Conservation (phyloP, 2,329 filamentous ascomycete species). For the Fusarium equiseti region DNA sequence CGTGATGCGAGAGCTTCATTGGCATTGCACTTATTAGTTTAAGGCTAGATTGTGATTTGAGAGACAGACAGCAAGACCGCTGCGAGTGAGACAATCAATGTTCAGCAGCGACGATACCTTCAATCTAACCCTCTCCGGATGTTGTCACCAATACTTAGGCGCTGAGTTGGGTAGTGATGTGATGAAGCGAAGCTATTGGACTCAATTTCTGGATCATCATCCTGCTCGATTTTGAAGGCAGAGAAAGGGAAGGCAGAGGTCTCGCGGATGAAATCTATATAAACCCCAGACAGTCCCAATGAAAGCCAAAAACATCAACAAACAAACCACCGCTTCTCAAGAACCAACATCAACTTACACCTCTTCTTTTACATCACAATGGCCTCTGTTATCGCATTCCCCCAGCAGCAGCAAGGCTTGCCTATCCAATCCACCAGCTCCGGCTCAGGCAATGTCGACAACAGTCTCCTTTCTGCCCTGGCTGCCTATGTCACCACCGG, state of each 20-base stretch:
- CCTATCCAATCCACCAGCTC: neutral
- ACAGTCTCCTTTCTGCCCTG: neutral
- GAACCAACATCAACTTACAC: neutral
- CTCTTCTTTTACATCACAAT: neutral
- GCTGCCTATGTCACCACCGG: neutral
- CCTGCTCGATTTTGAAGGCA: too few relatives aligned
- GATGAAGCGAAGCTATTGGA: too few relatives aligned
- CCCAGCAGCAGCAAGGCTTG: neutral
- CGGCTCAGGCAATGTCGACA: neutral
- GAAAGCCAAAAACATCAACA: neutral
- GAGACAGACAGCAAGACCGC: neutral
- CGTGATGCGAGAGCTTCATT: neutral
- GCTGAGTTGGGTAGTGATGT: too few relatives aligned
- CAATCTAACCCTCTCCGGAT: neutral
- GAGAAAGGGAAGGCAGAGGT: too few relatives aligned
- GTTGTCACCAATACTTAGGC: neutral
- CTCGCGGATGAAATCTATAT: neutral
- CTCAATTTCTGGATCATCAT: too few relatives aligned
- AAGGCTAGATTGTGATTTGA: neutral
- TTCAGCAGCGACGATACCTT: neutral
- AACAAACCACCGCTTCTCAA: neutral
- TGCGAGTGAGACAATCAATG: constrained; percentile 1
- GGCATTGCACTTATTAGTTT: neutral
- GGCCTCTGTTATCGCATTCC: neutral
- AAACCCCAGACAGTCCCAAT: neutral